A percentile compares a stretch with the other conserved stretches of the same genome.
Evolutionary conservation across 139 green algal species (phyloP).

Genomic region (Chlamydomonas applanata): DNA sequence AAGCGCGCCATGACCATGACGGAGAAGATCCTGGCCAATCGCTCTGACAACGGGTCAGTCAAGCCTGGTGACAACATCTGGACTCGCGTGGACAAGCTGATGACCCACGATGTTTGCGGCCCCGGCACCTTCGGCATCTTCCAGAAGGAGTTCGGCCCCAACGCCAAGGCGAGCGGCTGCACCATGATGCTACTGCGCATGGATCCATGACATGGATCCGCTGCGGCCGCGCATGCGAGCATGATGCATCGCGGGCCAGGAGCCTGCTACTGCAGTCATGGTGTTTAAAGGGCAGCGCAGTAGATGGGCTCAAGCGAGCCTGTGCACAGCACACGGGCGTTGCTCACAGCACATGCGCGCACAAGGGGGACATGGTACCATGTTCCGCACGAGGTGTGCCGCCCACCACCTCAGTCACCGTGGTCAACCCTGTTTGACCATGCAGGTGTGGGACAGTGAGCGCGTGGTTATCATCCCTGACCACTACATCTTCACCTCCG

Average conservation of each 20-base stretch:
- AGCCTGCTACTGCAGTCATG: too few species aligned
- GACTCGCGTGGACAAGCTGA: constrained; percentile 89
- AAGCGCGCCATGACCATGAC: constrained; percentile 93
- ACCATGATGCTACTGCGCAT: too few species aligned
- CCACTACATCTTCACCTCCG: constrained; percentile 97
- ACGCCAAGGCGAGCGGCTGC: constrained; percentile 63
- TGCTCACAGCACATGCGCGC: too few species aligned
- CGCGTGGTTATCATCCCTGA: constrained; percentile 93
- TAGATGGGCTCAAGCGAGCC: too few species aligned
- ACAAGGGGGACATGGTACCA: too few species aligned
- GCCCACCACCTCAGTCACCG: background rate
- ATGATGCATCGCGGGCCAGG: too few species aligned
- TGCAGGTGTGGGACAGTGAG: constrained; percentile 89
- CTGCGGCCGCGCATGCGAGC: too few species aligned
- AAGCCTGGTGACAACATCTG: constrained; percentile 91
- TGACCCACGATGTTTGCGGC: constrained; percentile 95
- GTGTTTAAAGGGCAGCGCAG: too few species aligned
- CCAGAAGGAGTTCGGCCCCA: constrained; percentile 91
- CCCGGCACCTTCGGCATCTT: constrained; percentile 95
- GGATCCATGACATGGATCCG: too few species aligned
- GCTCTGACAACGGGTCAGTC: constrained; percentile 67
- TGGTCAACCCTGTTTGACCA: background rate
- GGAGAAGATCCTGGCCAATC: constrained; percentile 91
- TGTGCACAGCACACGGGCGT: too few species aligned
- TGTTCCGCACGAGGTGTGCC: too few species aligned